A percentile compares a stretch with the other conserved stretches of the same genome.
Evolutionary conservation across 441 rosid species (phyloP).

Genomic region (Theobroma grandiflorum): DNA sequence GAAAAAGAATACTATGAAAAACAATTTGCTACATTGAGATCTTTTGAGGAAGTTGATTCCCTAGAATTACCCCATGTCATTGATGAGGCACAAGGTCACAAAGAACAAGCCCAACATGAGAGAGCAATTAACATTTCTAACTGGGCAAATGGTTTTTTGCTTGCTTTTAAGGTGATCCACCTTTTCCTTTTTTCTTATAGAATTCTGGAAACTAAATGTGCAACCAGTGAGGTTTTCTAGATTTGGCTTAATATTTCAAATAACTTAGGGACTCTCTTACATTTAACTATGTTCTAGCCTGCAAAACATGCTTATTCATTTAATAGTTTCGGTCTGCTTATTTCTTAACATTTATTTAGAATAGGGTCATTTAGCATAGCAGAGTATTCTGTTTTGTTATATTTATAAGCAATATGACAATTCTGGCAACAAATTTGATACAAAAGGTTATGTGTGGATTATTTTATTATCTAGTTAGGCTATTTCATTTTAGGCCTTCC

Average conservation of each 20-base stretch:
- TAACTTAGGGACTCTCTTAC: not conserved
- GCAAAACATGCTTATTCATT: not conserved
- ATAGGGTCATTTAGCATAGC: no score
- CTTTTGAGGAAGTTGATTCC: constrained; percentile 83
- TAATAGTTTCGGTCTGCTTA: no score
- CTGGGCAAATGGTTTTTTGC: constrained; percentile 66
- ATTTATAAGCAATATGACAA: no score
- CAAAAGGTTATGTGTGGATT: not conserved
- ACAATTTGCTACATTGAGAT: constrained; percentile 73
- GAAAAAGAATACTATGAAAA: constrained; percentile 81
- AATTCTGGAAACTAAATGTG: not conserved
- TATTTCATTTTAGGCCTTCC: constrained; percentile 4
- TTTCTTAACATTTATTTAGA: no score
- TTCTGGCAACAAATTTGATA: not conserved
- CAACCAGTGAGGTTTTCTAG: not conserved
- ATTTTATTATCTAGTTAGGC: not conserved
- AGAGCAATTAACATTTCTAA: constrained; percentile 85
- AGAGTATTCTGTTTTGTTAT: no score
- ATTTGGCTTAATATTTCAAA: not conserved
- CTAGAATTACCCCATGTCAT: constrained; percentile 35
- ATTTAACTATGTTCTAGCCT: not conserved
- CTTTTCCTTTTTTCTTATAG: not conserved
- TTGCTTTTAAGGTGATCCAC: constrained; percentile 65
- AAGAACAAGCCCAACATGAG: constrained; percentile 62
- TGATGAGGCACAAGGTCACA: constrained; percentile 38